phyloP scores from a whole-genome alignment of 1,284 basidiomycete species.

The Peniophora sp. region DNA sequence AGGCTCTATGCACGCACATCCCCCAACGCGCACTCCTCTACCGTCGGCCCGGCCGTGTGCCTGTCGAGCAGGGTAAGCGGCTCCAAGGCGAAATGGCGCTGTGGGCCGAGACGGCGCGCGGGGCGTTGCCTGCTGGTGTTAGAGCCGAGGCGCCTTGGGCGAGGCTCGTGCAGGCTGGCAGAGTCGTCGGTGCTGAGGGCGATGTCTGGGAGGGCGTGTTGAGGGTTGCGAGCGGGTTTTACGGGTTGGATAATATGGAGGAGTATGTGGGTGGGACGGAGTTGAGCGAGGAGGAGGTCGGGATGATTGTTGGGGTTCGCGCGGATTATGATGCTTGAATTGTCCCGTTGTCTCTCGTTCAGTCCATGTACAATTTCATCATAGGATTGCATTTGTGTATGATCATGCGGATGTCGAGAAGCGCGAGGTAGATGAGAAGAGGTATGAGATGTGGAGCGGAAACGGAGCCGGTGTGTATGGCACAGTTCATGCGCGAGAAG shows the following conservation, averaged over 20 bases:
- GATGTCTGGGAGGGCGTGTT: conserved; percentile 36
- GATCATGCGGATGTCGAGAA: no score
- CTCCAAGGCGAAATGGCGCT: conserved; percentile 65
- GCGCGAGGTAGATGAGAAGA: no score
- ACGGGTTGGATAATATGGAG: conserved; percentile 31
- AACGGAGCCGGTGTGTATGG: no score
- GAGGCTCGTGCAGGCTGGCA: conserved; percentile 57
- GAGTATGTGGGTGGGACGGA: conserved; percentile 43
- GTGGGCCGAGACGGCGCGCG: conserved; percentile 70
- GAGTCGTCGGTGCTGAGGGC: conserved; percentile 53
- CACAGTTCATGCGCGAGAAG: no score
- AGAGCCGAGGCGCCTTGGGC: conserved; percentile 60
- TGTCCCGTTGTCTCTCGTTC: no score
- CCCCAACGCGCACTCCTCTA: conserved; percentile 76
- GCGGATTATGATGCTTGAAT: no score
- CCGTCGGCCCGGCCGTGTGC: conserved; percentile 57
- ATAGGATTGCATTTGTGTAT: no score
- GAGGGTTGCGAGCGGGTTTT: conserved; percentile 34
- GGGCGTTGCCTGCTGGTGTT: conserved; percentile 34
- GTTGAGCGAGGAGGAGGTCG: conserved; percentile 47
- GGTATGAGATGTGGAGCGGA: no score
- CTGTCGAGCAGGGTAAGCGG: conserved; percentile 41
- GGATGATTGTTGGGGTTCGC: no score
- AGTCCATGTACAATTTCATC: no score
- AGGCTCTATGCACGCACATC: conserved; percentile 65